These are phyloP conservation scores for Blastocystis sp. DNA, from an alignment of 352 stramenopile species.

Conservation along the genomic window DNA sequence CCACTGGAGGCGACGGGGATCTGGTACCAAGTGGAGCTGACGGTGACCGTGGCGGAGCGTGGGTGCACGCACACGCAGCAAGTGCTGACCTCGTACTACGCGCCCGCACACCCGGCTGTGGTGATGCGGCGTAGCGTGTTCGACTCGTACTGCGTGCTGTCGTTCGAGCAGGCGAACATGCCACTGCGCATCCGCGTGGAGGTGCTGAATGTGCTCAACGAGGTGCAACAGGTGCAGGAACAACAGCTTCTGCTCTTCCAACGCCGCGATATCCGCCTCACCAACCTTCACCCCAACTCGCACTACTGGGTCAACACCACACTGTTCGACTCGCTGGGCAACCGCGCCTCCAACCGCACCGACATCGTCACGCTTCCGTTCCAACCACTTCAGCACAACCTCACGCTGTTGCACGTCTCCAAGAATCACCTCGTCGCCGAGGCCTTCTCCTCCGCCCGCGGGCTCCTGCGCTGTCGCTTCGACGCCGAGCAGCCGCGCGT, in stretches of 20 bases:
- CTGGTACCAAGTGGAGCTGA: constrained; percentile 10
- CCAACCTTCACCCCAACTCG: constrained; percentile 35
- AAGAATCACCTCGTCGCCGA: background rate
- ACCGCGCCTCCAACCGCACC: background rate
- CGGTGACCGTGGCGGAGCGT: background rate
- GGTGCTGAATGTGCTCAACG: constrained; percentile 1
- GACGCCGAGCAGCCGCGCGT: too few species aligned
- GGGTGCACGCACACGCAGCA: background rate
- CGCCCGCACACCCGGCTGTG: background rate
- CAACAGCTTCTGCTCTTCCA: background rate
- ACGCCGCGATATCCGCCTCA: background rate
- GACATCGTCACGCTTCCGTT: background rate
- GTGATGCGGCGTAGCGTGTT: background rate
- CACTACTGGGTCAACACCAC: constrained; percentile 6
- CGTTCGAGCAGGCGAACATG: background rate
- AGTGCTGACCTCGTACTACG: background rate
- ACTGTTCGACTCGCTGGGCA: background rate
- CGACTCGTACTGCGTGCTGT: background rate
- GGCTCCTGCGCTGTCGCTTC: background rate
- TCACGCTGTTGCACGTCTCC: background rate
- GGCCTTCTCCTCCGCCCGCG: background rate
- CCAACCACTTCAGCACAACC: background rate
- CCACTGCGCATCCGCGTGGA: background rate
- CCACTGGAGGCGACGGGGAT: background rate
- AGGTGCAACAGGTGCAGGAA: background rate